Conservation (phyloP, 2,329 filamentous ascomycete genomes). For the Ilyonectria mors-panacis region DNA sequence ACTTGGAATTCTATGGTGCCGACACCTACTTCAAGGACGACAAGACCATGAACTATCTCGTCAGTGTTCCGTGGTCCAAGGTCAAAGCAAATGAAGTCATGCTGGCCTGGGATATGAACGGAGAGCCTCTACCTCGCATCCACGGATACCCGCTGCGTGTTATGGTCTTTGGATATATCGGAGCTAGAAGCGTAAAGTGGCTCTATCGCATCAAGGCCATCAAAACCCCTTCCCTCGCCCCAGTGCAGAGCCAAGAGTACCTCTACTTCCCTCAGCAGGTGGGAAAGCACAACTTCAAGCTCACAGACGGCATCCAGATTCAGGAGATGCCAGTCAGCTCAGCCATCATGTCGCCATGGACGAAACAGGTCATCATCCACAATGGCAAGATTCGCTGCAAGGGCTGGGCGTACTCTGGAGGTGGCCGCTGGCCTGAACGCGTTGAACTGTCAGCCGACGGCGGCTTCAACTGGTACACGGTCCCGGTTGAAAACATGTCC, state of each 20-base stretch:
- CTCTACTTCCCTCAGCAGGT: slow-evolving; percentile 79
- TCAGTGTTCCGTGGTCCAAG: slow-evolving; percentile 77
- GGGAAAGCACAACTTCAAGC: slow-evolving; percentile 75
- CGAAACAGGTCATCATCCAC: slow-evolving; percentile 74
- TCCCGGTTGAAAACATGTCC: slow-evolving; percentile 72
- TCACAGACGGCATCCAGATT: slow-evolving; percentile 74
- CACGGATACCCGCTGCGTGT: slow-evolving; percentile 76
- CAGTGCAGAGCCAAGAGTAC: slow-evolving; percentile 76
- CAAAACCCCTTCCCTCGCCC: slow-evolving; percentile 66
- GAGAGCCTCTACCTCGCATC: slow-evolving; percentile 72
- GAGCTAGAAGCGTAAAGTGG: slow-evolving; percentile 76
- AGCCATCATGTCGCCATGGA: slow-evolving; percentile 76
- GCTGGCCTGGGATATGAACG: slow-evolving; percentile 81
- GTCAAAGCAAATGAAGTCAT: slow-evolving; percentile 77
- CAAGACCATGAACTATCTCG: slow-evolving; percentile 76
- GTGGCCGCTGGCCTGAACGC: slow-evolving; percentile 72
- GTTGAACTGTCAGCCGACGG: slow-evolving; percentile 77
- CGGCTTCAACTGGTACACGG: slow-evolving; percentile 75
- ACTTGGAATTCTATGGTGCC: slow-evolving; percentile 78
- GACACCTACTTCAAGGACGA: slow-evolving; percentile 82
- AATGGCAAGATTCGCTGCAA: slow-evolving; percentile 70
- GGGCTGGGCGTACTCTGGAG: slow-evolving; percentile 73
- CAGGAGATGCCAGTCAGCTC: slow-evolving; percentile 80
- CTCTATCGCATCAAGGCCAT: slow-evolving; percentile 75
- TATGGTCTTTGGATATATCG: slow-evolving; percentile 77